These are phyloP conservation scores for Leishmania tarentolae DNA, from an alignment of 208 protist species.

Conservation along the genomic window DNA sequence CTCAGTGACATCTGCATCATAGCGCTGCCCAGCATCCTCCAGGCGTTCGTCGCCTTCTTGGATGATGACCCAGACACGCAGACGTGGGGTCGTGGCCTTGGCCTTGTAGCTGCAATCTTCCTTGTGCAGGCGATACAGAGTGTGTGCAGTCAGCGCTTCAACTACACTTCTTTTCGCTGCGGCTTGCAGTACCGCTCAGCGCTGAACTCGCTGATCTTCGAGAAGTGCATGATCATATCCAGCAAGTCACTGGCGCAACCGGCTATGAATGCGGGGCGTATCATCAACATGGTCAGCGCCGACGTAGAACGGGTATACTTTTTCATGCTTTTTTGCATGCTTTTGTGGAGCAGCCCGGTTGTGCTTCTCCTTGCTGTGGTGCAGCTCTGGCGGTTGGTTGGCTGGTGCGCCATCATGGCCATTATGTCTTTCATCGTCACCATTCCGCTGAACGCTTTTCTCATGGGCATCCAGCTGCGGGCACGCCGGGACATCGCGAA, in stretches of 20 bases:
- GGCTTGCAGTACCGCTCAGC: slow-evolving; percentile 62
- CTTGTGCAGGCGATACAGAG: slow-evolving; percentile 51
- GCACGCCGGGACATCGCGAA: slow-evolving; percentile 29
- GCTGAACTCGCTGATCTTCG: slow-evolving; percentile 68
- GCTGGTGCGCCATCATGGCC: slow-evolving; percentile 71
- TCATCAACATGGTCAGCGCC: slow-evolving; percentile 88
- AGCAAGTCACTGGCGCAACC: slow-evolving; percentile 55
- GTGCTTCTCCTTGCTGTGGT: slow-evolving; percentile 62
- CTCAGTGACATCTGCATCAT: slow-evolving; percentile 51
- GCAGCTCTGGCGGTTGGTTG: slow-evolving; percentile 56
- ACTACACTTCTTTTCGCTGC: slow-evolving; percentile 47
- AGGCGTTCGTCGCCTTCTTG: slow-evolving; percentile 43
- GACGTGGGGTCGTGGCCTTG: slow-evolving; percentile 41
- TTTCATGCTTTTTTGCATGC: slow-evolving; percentile 48
- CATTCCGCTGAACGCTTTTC: slow-evolving; percentile 67
- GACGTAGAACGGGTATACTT: slow-evolving; percentile 64
- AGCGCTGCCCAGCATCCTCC: slow-evolving; percentile 56
- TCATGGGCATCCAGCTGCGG: slow-evolving; percentile 43
- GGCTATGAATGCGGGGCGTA: slow-evolving; percentile 79
- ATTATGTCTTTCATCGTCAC: slow-evolving; percentile 63
- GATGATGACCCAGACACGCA: slow-evolving; percentile 1
- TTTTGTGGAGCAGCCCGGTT: slow-evolving; percentile 56
- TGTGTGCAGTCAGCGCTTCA: slow-evolving; percentile 46
- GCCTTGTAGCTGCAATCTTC: slow-evolving; percentile 48
- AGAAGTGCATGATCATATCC: slow-evolving; percentile 77